Conservation (phyloP, 148 eudicot genomes). For the Linanthus parryae region DNA sequence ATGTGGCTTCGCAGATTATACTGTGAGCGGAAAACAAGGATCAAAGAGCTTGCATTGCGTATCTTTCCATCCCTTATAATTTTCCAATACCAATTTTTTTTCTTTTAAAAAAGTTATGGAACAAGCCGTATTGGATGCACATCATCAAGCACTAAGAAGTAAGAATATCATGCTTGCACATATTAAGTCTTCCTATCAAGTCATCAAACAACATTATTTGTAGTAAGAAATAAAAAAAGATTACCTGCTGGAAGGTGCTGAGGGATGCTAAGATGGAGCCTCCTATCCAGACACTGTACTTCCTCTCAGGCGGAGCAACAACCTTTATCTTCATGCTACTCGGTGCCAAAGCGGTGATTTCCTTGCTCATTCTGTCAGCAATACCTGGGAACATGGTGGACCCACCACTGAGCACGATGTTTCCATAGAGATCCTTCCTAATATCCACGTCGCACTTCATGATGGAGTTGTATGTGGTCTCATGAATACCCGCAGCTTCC, state of each 20-base stretch:
- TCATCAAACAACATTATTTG: too few species aligned
- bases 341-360: conserved; percentile 18
- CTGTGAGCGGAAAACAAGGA: too few species aligned
- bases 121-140: too few species aligned
- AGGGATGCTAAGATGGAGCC: conserved; percentile 88
- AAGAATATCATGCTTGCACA: too few species aligned
- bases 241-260: conserved; percentile 88
- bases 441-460: conserved; percentile 14
- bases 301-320: conserved; percentile 89
- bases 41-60: too few species aligned
- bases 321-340: conserved; percentile 82
- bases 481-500: conserved; percentile 14
- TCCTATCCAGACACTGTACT: conserved; percentile 93
- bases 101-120: too few species aligned
- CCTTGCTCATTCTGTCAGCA: conserved; percentile 22
- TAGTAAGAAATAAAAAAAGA: too few species aligned
- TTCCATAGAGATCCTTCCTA: conserved; percentile 12
- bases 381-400: conserved; percentile 21
- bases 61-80: too few species aligned
- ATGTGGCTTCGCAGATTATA: too few species aligned
- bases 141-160: too few species aligned
- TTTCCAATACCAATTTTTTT: too few species aligned
- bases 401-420: conserved; percentile 13
- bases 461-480: conserved; percentile 10
- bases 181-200: too few species aligned